phyloP scores from a whole-genome alignment of 208 protist genomes.

The Borovskyia barvae region DNA sequence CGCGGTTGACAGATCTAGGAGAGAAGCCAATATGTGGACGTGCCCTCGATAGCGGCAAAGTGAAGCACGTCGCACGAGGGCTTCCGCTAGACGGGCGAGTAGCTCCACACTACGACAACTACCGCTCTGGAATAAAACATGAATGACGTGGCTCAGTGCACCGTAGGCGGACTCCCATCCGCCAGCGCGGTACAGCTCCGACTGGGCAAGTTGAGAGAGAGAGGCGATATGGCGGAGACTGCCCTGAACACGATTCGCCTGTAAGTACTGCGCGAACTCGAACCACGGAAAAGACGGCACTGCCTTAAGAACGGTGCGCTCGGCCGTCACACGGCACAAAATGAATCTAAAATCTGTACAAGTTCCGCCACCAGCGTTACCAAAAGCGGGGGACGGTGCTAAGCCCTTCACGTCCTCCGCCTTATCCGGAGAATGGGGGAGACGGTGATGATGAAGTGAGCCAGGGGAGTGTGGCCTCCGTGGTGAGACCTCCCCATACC shows the following conservation, averaged over 20 bases:
- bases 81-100: slow-evolving; percentile 9
- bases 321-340: slow-evolving; percentile 24
- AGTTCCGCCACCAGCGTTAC: too few relatives aligned
- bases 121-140: slow-evolving; percentile 25
- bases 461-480: background rate
- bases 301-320: slow-evolving; percentile 9
- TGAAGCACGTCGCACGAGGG: slow-evolving; percentile 23
- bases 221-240: slow-evolving; percentile 8
- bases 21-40: slow-evolving; percentile 14
- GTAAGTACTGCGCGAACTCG: slow-evolving; percentile 20
- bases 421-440: slow-evolving; percentile 3
- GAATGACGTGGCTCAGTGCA: slow-evolving; percentile 22
- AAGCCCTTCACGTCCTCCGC: background rate
- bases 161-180: slow-evolving; percentile 18
- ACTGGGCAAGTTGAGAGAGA: slow-evolving; percentile 5
- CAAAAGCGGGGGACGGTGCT: too few relatives aligned
- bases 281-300: slow-evolving; percentile 18
- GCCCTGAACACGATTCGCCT: slow-evolving; percentile 27
- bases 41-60: slow-evolving; percentile 23
- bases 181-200: slow-evolving; percentile 13
- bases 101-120: slow-evolving; percentile 29
- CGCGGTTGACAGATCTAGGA: slow-evolving; percentile 17
- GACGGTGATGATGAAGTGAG: background rate
- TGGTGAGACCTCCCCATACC: background rate
- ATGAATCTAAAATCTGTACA: too few relatives aligned